phyloP scores from a whole-genome alignment of 352 stramenopile genomes.

The Pythium oligandrum region DNA sequence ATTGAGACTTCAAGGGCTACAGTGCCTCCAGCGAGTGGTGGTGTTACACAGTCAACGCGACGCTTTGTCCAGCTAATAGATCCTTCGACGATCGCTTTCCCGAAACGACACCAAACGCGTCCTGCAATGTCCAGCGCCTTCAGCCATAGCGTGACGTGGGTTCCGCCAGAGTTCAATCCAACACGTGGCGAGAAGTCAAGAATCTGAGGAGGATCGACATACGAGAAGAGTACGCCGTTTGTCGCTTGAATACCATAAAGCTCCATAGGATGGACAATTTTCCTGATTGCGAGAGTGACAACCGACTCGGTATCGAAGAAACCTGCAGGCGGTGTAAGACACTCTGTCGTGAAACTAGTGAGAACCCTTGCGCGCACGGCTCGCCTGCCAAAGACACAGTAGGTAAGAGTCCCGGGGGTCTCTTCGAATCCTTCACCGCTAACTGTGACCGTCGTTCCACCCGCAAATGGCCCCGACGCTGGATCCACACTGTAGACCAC shows the following conservation, averaged over 20 bases:
- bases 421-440: constrained; percentile 22
- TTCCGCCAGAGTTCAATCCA: constrained; percentile 8
- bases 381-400: constrained; percentile 16
- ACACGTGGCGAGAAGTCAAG: constrained; percentile 4
- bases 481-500: constrained; percentile 13
- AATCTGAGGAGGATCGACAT: constrained; percentile 4
- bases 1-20: constrained; percentile 82
- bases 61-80: not conserved
- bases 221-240: constrained; percentile 9
- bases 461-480: constrained; percentile 5
- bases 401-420: not conserved
- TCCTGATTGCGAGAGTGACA: not conserved
- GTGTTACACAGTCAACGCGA: constrained; percentile 1
- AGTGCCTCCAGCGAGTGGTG: constrained; percentile 18
- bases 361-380: constrained; percentile 7
- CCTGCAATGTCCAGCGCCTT: not conserved
- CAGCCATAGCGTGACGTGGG: constrained; percentile 5
- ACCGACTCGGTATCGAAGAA: not conserved
- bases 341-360: constrained; percentile 11
- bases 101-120: constrained; percentile 17
- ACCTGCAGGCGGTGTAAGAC: constrained; percentile 10
- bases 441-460: constrained; percentile 15
- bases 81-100: constrained; percentile 4
- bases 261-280: no score
- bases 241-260: not conserved